Evolutionary conservation across 345 rosid species (phyloP), one percentile per base, ranked within the genome.

Genomic region (Physaria fendleri): DNA sequence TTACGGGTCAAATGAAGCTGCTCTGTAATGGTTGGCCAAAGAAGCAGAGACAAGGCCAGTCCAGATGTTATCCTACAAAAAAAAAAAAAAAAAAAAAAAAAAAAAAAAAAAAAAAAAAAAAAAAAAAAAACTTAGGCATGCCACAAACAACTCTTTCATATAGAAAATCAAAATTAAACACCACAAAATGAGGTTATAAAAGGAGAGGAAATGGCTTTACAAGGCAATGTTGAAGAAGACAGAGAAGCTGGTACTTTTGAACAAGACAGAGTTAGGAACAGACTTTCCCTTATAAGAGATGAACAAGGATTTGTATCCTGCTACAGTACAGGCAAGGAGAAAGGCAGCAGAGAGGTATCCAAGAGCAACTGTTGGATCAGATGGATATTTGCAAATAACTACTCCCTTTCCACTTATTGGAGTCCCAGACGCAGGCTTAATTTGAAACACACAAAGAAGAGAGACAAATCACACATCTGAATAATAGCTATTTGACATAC

Each of bases 21-120:
- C 76, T 84, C 96, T 16, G 82, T 78, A 40, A 84, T 76, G 28
- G 95, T 89, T 63, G 97, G 91, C 85, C 91, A 86, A 18, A 84
- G 24, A 61, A 85, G 65, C 56, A 89, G 66, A 9, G 89, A 54
- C 46, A 60, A 41, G 3, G 75, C 96, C 41, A 85, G 71, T 41
- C 88, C 96, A 6, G 82, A 71, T 4, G 77, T 71, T 40, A 85
- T 74, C 73, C 94, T 82, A 70, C 44, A 18, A 56, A 13, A 61
- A 3, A 61, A 68, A 61, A 27, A n/a, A n/a, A n/a, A n/a, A n/a
- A n/a, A n/a, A n/a, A n/a, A n/a, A n/a, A n/a, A n/a, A n/a, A n/a
- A n/a, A n/a, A n/a, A n/a, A n/a, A n/a, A n/a, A n/a, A n/a, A n/a
- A n/a, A n/a, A n/a, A n/a, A n/a, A n/a, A n/a, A n/a, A n/a, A n/a